Conservation (phyloP, 2,329 filamentous ascomycete species). For the Thelonectria rubi region DNA sequence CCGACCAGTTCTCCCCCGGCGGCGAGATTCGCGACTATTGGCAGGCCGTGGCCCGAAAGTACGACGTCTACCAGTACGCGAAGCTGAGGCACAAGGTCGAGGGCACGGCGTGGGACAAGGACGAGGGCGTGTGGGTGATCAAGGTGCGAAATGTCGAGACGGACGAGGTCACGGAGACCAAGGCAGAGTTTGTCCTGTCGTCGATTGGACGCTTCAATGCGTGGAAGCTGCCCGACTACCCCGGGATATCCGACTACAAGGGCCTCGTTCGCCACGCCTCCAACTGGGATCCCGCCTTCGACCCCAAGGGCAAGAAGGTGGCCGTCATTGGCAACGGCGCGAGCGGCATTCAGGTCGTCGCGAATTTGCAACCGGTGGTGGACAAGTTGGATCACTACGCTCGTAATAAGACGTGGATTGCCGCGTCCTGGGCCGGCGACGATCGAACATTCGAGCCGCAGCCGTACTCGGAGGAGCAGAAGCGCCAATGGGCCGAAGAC, state of each 20-base stretch:
- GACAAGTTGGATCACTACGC: conserved; percentile 70
- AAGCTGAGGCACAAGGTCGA: conserved; percentile 65
- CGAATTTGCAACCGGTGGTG: conserved; percentile 60
- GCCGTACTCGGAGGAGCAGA: conserved; percentile 62
- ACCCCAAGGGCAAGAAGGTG: conserved; percentile 59
- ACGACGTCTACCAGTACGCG: conserved; percentile 69
- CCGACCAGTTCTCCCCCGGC: conserved; percentile 72
- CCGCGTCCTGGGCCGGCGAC: conserved; percentile 66
- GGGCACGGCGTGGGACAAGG: conserved; percentile 63
- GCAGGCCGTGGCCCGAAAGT: conserved; percentile 68
- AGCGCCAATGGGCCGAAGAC: conserved; percentile 64
- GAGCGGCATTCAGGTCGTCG: conserved; percentile 65
- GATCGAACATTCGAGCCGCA: conserved; percentile 65
- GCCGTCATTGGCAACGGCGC: conserved; percentile 72
- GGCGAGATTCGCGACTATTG: conserved; percentile 74
- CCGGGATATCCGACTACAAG: conserved; percentile 63
- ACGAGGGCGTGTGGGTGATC: conserved; percentile 64
- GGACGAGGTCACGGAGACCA: conserved; percentile 52
- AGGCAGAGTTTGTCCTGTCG: conserved; percentile 68
- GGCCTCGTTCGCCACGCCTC: conserved; percentile 68
- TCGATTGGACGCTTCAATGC: conserved; percentile 73
- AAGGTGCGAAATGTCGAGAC: conserved; percentile 53
- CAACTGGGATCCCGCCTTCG: conserved; percentile 64
- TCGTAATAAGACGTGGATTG: conserved; percentile 73
- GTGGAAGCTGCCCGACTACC: conserved; percentile 70